Evolutionary conservation across 192 early-diverging fungal species (phyloP), one percentile per base, ranked within the genome.

Genomic region (Entophlyctis luteolus): DNA sequence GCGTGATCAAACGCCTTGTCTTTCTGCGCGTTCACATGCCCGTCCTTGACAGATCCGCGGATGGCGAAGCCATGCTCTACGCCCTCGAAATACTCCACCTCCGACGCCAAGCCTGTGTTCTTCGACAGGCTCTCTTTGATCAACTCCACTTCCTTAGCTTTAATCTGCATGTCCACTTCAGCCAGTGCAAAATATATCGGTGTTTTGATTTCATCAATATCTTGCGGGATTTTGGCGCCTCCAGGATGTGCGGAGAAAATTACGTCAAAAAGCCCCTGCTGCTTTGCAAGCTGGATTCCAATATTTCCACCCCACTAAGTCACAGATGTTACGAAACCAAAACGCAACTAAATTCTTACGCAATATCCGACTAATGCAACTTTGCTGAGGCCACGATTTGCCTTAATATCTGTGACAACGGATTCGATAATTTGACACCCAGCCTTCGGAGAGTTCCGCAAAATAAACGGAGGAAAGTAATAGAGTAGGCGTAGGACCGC

Each of bases 1-100:
- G 48, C n/a, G 22, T 33, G 37, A 0, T 32, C 23, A 18, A 52
- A 62, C 18, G 48, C 55, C 22, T n/a, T 42, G 20, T 54, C 50
- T 8, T 31, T 29, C 48, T 25, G 18, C 22, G 1, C 50, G 1
- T 16, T 46, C 0, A 63, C 35, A 29, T 54, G 22, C 6, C 58
- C 48, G 36, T 62, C 68, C 4, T 47, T 4, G 22, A 53, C 58
- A 38, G 46, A 48, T 29, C 68, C 56, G 1, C 68, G 6, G 12
- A 59, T 59, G 42, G 68, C 68, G 62, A 70, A 70, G 3, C 68
- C 68, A 39, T 70, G 68, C 14, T 27, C 23, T 22, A 35, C 57
- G 1, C 68, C 68, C 35, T 58, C 47, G 32, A 60, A 70, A 42
- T 37, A 53, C 14, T 60, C 68, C 6, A 59, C 57, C 28, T 70